Percentiles rank a stretch among this genome's conserved stretches.
phyloP scores from a whole-genome alignment of 352 stramenopile genomes.

The Blastocystis sp. region DNA sequence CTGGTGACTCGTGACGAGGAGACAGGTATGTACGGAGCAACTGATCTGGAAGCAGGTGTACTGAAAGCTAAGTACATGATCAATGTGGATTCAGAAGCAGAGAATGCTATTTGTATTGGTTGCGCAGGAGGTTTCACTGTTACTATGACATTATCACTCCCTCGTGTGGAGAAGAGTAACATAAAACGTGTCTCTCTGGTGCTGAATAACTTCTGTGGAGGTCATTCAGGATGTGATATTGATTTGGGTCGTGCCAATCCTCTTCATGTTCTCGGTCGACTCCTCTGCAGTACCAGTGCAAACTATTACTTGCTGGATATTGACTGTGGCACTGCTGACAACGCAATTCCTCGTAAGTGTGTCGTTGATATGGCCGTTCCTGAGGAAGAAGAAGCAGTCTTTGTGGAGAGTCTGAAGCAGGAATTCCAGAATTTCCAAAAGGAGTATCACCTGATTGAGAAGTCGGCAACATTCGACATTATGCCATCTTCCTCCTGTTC shows the following conservation, averaged over 20 bases:
- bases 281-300: background rate
- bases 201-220: slow-evolving; percentile 29
- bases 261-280: slow-evolving; percentile 6
- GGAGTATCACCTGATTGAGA: slow-evolving; percentile 51
- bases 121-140: slow-evolving; percentile 50
- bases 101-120: slow-evolving; percentile 57
- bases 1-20: slow-evolving; percentile 54
- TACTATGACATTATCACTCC: background rate
- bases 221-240: slow-evolving; percentile 45
- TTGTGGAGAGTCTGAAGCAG: background rate
- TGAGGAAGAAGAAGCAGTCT: background rate
- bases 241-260: slow-evolving; percentile 48
- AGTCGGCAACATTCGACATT: background rate
- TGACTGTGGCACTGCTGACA: slow-evolving; percentile 33
- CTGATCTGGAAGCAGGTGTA: background rate
- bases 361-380: slow-evolving; percentile 3
- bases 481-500: background rate
- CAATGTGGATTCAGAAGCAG: slow-evolving; percentile 48
- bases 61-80: slow-evolving; percentile 36
- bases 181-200: background rate
- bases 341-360: slow-evolving; percentile 58
- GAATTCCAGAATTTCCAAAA: slow-evolving; percentile 8
- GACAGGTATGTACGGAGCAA: slow-evolving; percentile 37
- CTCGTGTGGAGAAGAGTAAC: background rate
- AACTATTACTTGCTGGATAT: background rate